A percentile compares a stretch with the other conserved stretches of the same genome.
Evolutionary conservation across 345 rosid genomes (phyloP).

Genomic region (Gossypium ekmanianum): DNA sequence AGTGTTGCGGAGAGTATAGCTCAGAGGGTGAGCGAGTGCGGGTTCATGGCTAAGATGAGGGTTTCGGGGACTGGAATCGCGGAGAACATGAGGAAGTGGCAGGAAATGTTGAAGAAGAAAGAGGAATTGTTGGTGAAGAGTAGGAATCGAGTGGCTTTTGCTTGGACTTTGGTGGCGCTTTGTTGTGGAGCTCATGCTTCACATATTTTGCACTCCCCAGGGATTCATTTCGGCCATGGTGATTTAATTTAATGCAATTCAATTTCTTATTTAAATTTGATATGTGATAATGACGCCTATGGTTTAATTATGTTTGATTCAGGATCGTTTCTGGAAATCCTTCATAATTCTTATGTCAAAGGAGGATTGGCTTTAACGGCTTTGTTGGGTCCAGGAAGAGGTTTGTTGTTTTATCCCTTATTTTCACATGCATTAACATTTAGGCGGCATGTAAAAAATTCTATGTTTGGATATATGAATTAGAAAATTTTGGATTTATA

Average conservation of each 20-base stretch:
- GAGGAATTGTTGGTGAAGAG: slow-evolving; percentile 70
- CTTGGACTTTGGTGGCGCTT: slow-evolving; percentile 93
- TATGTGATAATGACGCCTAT: background rate
- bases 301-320: slow-evolving; percentile 18
- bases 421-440: background rate
- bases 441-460: background rate
- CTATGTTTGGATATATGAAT: background rate
- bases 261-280: background rate
- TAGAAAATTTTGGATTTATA: background rate
- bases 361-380: slow-evolving; percentile 80
- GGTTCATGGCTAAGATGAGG: slow-evolving; percentile 81
- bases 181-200: slow-evolving; percentile 94
- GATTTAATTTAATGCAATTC: background rate
- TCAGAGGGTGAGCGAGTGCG: slow-evolving; percentile 67
- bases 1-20: slow-evolving; percentile 61
- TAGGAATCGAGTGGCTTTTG: slow-evolving; percentile 81
- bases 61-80: slow-evolving; percentile 62
- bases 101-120: slow-evolving; percentile 66
- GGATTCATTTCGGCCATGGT: slow-evolving; percentile 88
- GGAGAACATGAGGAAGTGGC: slow-evolving; percentile 80
- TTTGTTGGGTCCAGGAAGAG: slow-evolving; percentile 93
- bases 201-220: slow-evolving; percentile 79
- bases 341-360: slow-evolving; percentile 80
- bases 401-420: slow-evolving; percentile 33
- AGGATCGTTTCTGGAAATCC: slow-evolving; percentile 71